These are phyloP conservation scores for Nyssa sinensis DNA, from an alignment of 148 eudicot species.

Conservation along the genomic window DNA sequence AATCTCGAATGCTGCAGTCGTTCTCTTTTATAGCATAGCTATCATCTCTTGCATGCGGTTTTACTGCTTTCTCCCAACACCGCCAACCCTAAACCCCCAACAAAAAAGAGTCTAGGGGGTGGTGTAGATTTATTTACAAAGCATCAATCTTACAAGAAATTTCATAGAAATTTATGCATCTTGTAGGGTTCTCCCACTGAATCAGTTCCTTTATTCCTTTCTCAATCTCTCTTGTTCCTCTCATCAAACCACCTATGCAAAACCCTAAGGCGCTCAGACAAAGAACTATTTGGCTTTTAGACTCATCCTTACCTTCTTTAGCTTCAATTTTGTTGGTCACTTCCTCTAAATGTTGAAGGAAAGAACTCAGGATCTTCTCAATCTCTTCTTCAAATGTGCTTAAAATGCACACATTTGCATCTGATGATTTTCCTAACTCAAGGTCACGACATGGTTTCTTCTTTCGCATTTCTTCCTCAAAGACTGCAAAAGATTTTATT, in stretches of 20 bases:
- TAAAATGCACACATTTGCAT: neutral
- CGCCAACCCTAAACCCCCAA: neutral
- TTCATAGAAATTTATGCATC: conserved; percentile 20
- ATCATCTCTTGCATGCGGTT: neutral
- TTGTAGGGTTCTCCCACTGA: conserved; percentile 33
- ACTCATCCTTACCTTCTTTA: conserved; percentile 13
- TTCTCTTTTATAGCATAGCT: neutral
- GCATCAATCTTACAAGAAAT: neutral
- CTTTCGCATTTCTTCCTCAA: conserved; percentile 17
- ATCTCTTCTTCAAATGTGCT: conserved; percentile 14
- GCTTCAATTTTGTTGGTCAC: conserved; percentile 13
- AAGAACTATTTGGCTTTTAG: conserved; percentile 20
- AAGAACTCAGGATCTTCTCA: conserved; percentile 20
- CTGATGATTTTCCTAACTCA: conserved; percentile 29
- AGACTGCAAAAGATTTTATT: conserved; percentile 5
- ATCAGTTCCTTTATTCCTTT: conserved; percentile 28
- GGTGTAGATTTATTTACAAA: neutral
- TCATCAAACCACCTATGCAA: conserved; percentile 35
- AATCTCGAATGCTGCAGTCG: neutral
- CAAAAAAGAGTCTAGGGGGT: neutral
- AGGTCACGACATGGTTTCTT: conserved; percentile 20
- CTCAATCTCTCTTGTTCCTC: conserved; percentile 34
- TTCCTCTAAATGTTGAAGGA: conserved; percentile 24
- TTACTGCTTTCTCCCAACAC: neutral
- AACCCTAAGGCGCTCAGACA: conserved; percentile 31